A percentile compares a stretch with the other conserved stretches of the same genome.
phyloP scores from a whole-genome alignment of 2,329 filamentous ascomycete species.

The Fusarium nurragi region DNA sequence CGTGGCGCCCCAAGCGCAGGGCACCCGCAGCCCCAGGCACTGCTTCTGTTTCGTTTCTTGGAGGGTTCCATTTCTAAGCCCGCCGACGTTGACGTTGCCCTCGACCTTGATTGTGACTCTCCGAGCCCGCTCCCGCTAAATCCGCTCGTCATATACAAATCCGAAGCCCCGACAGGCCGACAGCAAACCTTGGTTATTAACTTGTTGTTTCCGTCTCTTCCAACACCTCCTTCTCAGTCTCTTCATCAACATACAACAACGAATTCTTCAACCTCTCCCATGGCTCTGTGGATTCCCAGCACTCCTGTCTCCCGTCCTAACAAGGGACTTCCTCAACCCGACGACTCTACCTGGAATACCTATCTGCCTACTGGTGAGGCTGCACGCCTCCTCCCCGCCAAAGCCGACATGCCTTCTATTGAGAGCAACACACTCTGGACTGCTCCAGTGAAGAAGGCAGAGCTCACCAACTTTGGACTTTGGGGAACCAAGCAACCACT shows the following conservation, averaged over 20 bases:
- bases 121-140: slow-evolving; percentile 30
- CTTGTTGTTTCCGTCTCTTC: slow-evolving; percentile 4
- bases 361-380: slow-evolving; percentile 46
- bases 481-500: slow-evolving; percentile 36
- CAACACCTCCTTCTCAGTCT: slow-evolving; percentile 8
- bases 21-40: slow-evolving; percentile 22
- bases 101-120: slow-evolving; percentile 14
- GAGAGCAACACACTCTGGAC: slow-evolving; percentile 53
- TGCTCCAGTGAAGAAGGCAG: slow-evolving; percentile 30
- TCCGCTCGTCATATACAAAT: slow-evolving; percentile 37
- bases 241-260: slow-evolving; percentile 18
- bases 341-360: slow-evolving; percentile 49
- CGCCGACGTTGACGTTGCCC: slow-evolving; percentile 2
- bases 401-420: slow-evolving; percentile 45
- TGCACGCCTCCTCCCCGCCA: slow-evolving; percentile 45
- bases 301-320: slow-evolving; percentile 33
- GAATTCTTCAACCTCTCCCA: slow-evolving; percentile 18
- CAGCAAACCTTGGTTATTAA: slow-evolving; percentile 21
- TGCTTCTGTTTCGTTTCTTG: slow-evolving; percentile 28
- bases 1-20: slow-evolving; percentile 27
- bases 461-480: slow-evolving; percentile 35
- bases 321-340: slow-evolving; percentile 51
- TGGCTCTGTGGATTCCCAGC: slow-evolving; percentile 43
- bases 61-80: slow-evolving; percentile 37
- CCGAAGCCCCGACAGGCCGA: slow-evolving; percentile 30